Evolutionary conservation across 2,329 filamentous ascomycete species (phyloP).

Genomic region (Arthrinium puccinioides): DNA sequence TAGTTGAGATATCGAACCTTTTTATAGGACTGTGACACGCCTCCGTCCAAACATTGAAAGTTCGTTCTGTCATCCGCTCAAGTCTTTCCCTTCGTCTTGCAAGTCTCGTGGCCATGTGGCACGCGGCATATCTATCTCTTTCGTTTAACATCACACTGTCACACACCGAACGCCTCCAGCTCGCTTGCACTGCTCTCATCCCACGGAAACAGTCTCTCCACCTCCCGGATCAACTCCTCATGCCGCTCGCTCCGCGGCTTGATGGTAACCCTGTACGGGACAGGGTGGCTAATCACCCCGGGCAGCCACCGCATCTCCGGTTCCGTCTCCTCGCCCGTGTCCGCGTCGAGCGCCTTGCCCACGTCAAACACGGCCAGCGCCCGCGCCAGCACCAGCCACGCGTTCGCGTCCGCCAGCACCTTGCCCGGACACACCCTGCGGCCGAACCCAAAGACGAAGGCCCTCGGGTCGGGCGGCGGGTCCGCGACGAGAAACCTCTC

Average conservation of each 20-base stretch:
- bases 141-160: too few relatives aligned
- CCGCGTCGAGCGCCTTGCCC: slow-evolving; percentile 18
- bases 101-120: too few relatives aligned
- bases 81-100: too few relatives aligned
- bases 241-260: slow-evolving; percentile 16
- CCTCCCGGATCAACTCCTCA: slow-evolving; percentile 14
- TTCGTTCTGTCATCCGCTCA: too few relatives aligned
- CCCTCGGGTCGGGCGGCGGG: slow-evolving; percentile 24
- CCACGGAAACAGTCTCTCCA: slow-evolving; percentile 14
- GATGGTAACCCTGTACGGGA: slow-evolving; percentile 13
- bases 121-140: too few relatives aligned
- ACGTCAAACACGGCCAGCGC: slow-evolving; percentile 48
- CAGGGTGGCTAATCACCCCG: slow-evolving; percentile 16
- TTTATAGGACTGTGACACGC: too few relatives aligned
- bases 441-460: slow-evolving; percentile 31
- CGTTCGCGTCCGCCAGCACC: slow-evolving; percentile 44
- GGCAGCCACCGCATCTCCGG: slow-evolving; percentile 26
- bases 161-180: background rate
- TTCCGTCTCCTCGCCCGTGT: slow-evolving; percentile 20
- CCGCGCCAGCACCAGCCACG: slow-evolving; percentile 35
- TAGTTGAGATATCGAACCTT: too few relatives aligned
- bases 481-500: slow-evolving; percentile 11
- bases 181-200: slow-evolving; percentile 6
- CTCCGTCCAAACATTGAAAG: too few relatives aligned
- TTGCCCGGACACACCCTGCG: slow-evolving; percentile 33